Evolutionary conservation across 371 early-diverging fungal species (phyloP).

Genomic region (Nosema muscidifuracis): DNA sequence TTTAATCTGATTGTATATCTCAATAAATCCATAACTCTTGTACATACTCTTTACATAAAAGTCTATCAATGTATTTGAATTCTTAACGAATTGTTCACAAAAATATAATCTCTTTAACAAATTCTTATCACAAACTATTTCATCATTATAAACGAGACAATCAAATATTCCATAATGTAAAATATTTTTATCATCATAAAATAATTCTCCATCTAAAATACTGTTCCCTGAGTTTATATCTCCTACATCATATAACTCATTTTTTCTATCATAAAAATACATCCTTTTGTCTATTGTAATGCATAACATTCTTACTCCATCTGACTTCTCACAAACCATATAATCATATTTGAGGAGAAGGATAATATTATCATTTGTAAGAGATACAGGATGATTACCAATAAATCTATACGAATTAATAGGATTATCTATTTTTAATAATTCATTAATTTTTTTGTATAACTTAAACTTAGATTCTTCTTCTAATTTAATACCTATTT

Average conservation of each 20-base stretch:
- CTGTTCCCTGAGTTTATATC: slow-evolving; percentile 8
- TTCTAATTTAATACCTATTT: neutral
- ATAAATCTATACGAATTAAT: slow-evolving; percentile 65
- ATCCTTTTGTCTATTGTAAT: slow-evolving; percentile 35
- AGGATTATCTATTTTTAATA: neutral
- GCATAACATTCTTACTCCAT: slow-evolving; percentile 81
- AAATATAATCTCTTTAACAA: slow-evolving; percentile 51
- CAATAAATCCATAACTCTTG: slow-evolving; percentile 59
- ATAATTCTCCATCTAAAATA: slow-evolving; percentile 61
- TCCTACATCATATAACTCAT: slow-evolving; percentile 37
- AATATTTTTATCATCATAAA: slow-evolving; percentile 29
- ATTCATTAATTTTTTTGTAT: neutral
- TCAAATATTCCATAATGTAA: slow-evolving; percentile 57
- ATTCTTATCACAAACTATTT: slow-evolving; percentile 14
- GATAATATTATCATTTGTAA: slow-evolving; percentile 68
- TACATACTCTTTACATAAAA: slow-evolving; percentile 57
- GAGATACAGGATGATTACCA: slow-evolving; percentile 87
- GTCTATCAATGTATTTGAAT: neutral
- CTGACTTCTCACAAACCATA: slow-evolving; percentile 90
- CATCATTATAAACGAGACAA: slow-evolving; percentile 49
- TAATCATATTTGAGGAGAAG: slow-evolving; percentile 73
- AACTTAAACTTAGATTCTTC: neutral
- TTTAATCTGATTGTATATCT: slow-evolving; percentile 53
- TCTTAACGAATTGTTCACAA: slow-evolving; percentile 43
- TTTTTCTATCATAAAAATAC: slow-evolving; percentile 61